A percentile compares a stretch with the other conserved stretches of the same genome.
Evolutionary conservation across 75 land plant species (phyloP).

Genomic region (Larix kaempferi): DNA sequence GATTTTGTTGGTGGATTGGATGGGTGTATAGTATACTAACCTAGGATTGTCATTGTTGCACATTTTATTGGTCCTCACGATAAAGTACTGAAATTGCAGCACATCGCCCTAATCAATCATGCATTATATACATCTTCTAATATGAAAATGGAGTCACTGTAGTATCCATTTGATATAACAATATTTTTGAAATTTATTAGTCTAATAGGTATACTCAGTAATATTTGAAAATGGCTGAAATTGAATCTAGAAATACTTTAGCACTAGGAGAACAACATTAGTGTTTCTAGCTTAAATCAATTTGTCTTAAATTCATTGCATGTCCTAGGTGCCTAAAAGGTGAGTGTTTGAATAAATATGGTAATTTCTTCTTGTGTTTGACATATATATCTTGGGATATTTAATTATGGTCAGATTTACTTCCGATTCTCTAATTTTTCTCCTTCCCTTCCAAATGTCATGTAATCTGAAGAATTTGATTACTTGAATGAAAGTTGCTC

Average conservation of each 20-base stretch:
- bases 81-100: no score
- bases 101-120: no score
- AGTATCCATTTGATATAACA: background rate
- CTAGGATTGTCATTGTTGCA: no score
- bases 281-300: slow-evolving; percentile 59
- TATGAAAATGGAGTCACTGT: background rate
- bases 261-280: slow-evolving; percentile 83
- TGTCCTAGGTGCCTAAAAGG: slow-evolving; percentile 45
- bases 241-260: slow-evolving; percentile 44
- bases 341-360: slow-evolving; percentile 12
- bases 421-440: background rate
- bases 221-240: background rate
- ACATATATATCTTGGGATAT: background rate
- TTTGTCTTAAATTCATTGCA: slow-evolving; percentile 69
- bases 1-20: background rate
- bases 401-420: background rate
- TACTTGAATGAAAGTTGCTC: slow-evolving; percentile 71
- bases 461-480: slow-evolving; percentile 77
- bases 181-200: background rate
- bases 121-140: no score
- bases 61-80: no score
- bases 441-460: slow-evolving; percentile 46
- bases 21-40: background rate
- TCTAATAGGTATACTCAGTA: background rate
- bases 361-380: slow-evolving; percentile 1